Base-by-base conservation (phyloP, 2,329 filamentous ascomycete genomes). In the Pestalotiopsis fici region DNA sequence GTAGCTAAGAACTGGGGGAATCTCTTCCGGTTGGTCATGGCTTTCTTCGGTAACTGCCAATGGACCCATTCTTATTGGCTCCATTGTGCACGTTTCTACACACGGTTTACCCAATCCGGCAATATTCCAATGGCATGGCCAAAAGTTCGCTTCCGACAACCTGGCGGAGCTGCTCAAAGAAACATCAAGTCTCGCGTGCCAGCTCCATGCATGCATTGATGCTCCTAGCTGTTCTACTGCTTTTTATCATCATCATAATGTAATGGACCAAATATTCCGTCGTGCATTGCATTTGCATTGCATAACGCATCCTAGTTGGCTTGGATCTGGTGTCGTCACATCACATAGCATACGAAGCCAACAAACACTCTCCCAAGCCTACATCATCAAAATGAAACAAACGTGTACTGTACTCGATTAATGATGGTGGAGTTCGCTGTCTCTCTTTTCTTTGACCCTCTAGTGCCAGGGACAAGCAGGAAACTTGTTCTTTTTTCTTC, bases 51-150 rank as follows among this genome's bases (percentile, higher is more conserved):
- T 31, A 37, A 21, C 27, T 18, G 12, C 4, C 25, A 31, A 31
- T 37, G 7, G 21, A 62, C 6, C 25, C 59, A 37, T 60, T 21
- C 31, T 62, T 15, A 62, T 62, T 62, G 59, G 59, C 25, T 43
- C n/a, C n/a, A 21, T 25, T 11, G 37, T 7, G 15, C 31, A 43
- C n/a, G 37, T 62, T 62, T 15, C 21, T 43, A 31, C 27, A 37
- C n/a, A 47, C 59, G 59, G 59, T 37, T 62, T 62, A 37, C 59
- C 59, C 13, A 62, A 62, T 43, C 37, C 35, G 39, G 59, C 15
- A 43, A 62, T 62, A 11, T 35, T n/a, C 15, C 31, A 35, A 60
- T 39, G 57, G 9, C 27, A 27, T 57, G 21, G 23, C 13, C 15
- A 5, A 15, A n/a, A 60, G 27, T 31, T 50, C 43, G 43, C 43